Evolutionary conservation across 139 green algal genomes (phyloP).

Genomic region (Chlorella sp.): DNA sequence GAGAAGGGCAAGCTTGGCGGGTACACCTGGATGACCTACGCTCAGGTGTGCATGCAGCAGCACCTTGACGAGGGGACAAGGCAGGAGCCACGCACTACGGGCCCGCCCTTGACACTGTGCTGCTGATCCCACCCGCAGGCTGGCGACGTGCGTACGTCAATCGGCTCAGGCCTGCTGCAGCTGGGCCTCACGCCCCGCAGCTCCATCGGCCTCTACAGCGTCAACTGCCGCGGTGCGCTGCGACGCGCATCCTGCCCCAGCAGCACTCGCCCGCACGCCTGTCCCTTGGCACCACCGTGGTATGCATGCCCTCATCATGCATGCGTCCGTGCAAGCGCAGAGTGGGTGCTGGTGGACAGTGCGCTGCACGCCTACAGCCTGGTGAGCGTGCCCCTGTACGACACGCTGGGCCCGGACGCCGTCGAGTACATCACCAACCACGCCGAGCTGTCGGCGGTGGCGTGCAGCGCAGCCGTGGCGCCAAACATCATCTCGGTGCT

Average conservation of each 20-base stretch:
- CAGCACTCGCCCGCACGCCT: no score
- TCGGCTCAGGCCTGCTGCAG: slow-evolving; percentile 84
- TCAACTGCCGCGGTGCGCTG: slow-evolving; percentile 67
- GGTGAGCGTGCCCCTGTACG: slow-evolving; percentile 91
- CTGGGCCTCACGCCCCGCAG: slow-evolving; percentile 63
- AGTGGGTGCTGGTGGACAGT: slow-evolving; percentile 88
- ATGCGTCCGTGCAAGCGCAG: slow-evolving; percentile 33
- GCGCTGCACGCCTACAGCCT: slow-evolving; percentile 84
- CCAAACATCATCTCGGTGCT: slow-evolving; percentile 69
- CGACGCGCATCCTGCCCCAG: no score
- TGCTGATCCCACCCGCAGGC: slow-evolving; percentile 26
- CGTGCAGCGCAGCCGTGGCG: slow-evolving; percentile 37
- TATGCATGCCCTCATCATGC: not conserved
- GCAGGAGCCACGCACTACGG: no score
- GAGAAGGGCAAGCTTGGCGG: slow-evolving; percentile 46
- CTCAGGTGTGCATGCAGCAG: slow-evolving; percentile 46
- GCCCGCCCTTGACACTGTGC: not conserved
- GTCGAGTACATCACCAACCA: slow-evolving; percentile 95
- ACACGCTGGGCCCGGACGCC: slow-evolving; percentile 90
- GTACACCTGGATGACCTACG: slow-evolving; percentile 66
- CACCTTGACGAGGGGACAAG: no score
- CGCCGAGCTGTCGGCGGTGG: slow-evolving; percentile 79
- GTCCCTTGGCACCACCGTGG: no score
- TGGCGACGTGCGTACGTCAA: slow-evolving; percentile 66
- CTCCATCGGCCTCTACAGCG: slow-evolving; percentile 82